Evolutionary conservation across 2,329 filamentous ascomycete genomes (phyloP).

Genomic region (Trichothecium sympodiale): DNA sequence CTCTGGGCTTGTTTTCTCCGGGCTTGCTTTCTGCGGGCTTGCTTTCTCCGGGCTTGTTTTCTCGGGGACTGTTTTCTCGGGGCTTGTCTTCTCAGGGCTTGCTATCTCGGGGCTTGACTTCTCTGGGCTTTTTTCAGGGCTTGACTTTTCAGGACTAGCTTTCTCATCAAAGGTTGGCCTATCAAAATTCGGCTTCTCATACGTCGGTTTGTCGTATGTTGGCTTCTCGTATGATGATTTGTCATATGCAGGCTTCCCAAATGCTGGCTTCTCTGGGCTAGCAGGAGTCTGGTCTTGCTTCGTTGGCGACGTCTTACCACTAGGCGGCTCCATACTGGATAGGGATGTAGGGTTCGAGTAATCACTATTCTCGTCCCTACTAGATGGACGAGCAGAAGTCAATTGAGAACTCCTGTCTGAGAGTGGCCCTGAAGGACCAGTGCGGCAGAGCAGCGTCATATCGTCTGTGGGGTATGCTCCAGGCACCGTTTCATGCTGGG

Average conservation of each 20-base stretch:
- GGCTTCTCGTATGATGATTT: too few relatives aligned
- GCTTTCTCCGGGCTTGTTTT: too few relatives aligned
- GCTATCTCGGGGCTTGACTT: too few relatives aligned
- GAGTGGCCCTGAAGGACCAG: slow-evolving; percentile 53
- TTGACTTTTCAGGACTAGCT: too few relatives aligned
- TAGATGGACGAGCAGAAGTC: slow-evolving; percentile 62
- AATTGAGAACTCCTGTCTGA: slow-evolving; percentile 41
- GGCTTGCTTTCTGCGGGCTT: too few relatives aligned
- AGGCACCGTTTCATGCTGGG: slow-evolving; percentile 50
- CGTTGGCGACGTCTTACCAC: slow-evolving; percentile 60
- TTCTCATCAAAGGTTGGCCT: too few relatives aligned
- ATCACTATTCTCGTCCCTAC: slow-evolving; percentile 82
- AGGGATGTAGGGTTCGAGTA: slow-evolving; percentile 82
- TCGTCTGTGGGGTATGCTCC: slow-evolving; percentile 80
- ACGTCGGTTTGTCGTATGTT: too few relatives aligned
- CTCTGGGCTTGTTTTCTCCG: slow-evolving; percentile 27
- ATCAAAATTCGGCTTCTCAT: too few relatives aligned
- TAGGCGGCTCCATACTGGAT: slow-evolving; percentile 72
- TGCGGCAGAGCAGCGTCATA: slow-evolving; percentile 94
- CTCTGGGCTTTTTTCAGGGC: too few relatives aligned
- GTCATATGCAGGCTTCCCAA: too few relatives aligned
- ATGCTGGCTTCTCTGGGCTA: background rate
- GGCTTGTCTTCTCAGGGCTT: too few relatives aligned
- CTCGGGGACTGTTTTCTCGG: too few relatives aligned
- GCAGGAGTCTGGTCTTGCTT: slow-evolving; percentile 41